phyloP scores from a whole-genome alignment of 306 rosid genomes.

The Senna siamea region DNA sequence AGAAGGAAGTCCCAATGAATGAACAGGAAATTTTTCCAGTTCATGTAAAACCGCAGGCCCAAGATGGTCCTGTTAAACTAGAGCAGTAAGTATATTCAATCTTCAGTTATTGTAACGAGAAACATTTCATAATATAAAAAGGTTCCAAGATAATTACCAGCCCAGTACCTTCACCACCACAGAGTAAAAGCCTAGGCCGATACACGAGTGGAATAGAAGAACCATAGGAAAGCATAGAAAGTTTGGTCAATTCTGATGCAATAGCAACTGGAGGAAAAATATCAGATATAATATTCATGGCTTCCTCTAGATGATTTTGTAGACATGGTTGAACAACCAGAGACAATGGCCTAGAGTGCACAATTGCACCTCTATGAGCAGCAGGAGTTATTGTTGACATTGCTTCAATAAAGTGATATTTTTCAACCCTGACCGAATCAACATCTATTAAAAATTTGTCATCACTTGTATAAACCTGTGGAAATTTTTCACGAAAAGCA shows the following conservation, averaged over 20 bases:
- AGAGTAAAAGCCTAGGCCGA: constrained; percentile 90
- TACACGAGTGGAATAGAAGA: constrained; percentile 93
- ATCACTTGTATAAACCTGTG: constrained; percentile 94
- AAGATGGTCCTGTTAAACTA: constrained; percentile 99
- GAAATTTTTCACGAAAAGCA: constrained; percentile 94
- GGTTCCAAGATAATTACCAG: constrained; percentile 79
- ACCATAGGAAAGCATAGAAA: constrained; percentile 87
- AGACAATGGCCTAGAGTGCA: constrained; percentile 93
- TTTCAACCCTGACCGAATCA: constrained; percentile 85
- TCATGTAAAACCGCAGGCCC: constrained; percentile 98
- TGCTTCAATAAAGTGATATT: constrained; percentile 90
- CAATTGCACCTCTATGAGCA: constrained; percentile 94
- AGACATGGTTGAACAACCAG: constrained; percentile 89
- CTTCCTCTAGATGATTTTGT: constrained; percentile 69
- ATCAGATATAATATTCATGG: constrained; percentile 73
- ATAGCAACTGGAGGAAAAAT: constrained; percentile 68
- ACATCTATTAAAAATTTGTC: constrained; percentile 96
- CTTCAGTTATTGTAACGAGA: constrained; percentile 41
- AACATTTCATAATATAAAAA: constrained; percentile 35
- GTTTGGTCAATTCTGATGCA: constrained; percentile 77
- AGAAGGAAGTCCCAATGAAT: constrained; percentile 92
- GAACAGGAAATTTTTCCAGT: constrained; percentile 96
- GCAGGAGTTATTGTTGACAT: constrained; percentile 99
- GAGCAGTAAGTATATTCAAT: constrained; percentile 92
- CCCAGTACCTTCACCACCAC: constrained; percentile 94